Conservation (phyloP, 345 rosid genomes). For the Syzygium aqueum region DNA sequence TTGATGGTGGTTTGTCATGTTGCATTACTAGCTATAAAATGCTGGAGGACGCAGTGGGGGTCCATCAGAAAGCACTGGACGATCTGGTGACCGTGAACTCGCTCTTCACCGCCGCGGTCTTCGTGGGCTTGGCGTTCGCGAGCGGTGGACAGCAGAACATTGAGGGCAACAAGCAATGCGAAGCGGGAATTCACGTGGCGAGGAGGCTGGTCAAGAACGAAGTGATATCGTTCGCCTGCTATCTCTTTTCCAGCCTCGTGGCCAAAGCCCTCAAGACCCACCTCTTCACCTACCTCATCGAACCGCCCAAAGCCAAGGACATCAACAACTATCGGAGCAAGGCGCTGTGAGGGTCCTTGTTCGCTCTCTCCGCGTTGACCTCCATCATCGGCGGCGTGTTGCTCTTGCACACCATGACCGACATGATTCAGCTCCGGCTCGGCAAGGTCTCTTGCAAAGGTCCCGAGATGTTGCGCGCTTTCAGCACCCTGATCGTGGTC, state of each 20-base stretch:
- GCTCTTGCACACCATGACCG: neutral
- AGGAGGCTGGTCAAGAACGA: slow-evolving; percentile 15
- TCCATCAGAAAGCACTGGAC: slow-evolving; percentile 14
- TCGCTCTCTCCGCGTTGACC: neutral
- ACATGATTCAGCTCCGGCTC: neutral
- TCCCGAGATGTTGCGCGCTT: neutral
- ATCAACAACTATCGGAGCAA: accelerated
- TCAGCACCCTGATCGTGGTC: neutral
- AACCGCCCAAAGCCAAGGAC: accelerated
- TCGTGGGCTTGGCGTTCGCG: slow-evolving; percentile 21
- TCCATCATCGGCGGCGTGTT: neutral
- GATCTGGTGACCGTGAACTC: slow-evolving; percentile 30
- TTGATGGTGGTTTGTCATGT: neutral
- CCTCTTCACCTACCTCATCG: neutral
- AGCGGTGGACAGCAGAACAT: slow-evolving; percentile 4
- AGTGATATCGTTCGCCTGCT: slow-evolving; percentile 20
- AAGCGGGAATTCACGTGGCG: neutral
- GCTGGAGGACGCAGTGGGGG: neutral
- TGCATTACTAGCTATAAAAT: neutral
- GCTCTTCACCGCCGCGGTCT: slow-evolving; percentile 30
- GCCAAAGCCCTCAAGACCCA: slow-evolving; percentile 26
- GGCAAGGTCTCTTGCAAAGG: neutral
- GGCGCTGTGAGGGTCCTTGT: neutral
- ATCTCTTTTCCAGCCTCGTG: slow-evolving; percentile 24
- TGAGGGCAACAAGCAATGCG: slow-evolving; percentile 12